Percentiles rank a stretch among this genome's conserved stretches.
These are phyloP conservation scores for Grosmannia huntii DNA, from an alignment of 2,329 filamentous ascomycete genomes.

Conservation along the genomic window DNA sequence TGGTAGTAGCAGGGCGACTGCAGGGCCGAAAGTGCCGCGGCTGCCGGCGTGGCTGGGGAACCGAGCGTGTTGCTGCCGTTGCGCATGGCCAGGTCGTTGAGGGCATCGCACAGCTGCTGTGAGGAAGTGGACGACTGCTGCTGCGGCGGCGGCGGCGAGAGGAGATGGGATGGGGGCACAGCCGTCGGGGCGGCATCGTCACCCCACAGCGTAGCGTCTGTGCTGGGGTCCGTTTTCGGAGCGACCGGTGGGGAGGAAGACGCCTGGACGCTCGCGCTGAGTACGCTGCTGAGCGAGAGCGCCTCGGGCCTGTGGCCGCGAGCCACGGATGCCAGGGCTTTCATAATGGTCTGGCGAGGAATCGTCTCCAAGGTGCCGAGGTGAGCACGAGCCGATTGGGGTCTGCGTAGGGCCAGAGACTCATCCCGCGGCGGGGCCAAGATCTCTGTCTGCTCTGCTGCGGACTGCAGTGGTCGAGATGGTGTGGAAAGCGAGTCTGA, in stretches of 20 bases:
- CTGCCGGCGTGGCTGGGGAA: constrained; percentile 22
- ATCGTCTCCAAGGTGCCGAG: constrained; percentile 49
- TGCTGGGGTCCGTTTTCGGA: not conserved
- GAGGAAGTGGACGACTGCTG: constrained; percentile 26
- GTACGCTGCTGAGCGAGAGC: constrained; percentile 48
- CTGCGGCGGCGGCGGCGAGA: not conserved
- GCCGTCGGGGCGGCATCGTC: not conserved
- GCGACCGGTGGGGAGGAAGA: not conserved
- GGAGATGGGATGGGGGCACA: not conserved
- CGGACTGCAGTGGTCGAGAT: not conserved
- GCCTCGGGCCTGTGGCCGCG: constrained; percentile 49
- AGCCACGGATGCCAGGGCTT: constrained; percentile 59
- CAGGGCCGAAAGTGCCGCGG: constrained; percentile 43
- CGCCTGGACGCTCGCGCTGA: constrained; percentile 26
- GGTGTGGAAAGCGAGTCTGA: not conserved
- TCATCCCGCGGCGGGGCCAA: not conserved
- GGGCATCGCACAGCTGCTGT: constrained; percentile 50
- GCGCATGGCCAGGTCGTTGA: constrained; percentile 37
- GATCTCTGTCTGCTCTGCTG: not conserved
- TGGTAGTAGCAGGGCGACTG: constrained; percentile 97
- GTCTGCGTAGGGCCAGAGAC: constrained; percentile 5
- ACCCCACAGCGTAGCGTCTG: not conserved
- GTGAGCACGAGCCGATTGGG: constrained; percentile 8
- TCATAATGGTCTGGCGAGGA: constrained; percentile 70
- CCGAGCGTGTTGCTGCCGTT: not conserved